These are phyloP conservation scores for Pythium sukuiense DNA, from an alignment of 352 stramenopile genomes.

Conservation along the genomic window DNA sequence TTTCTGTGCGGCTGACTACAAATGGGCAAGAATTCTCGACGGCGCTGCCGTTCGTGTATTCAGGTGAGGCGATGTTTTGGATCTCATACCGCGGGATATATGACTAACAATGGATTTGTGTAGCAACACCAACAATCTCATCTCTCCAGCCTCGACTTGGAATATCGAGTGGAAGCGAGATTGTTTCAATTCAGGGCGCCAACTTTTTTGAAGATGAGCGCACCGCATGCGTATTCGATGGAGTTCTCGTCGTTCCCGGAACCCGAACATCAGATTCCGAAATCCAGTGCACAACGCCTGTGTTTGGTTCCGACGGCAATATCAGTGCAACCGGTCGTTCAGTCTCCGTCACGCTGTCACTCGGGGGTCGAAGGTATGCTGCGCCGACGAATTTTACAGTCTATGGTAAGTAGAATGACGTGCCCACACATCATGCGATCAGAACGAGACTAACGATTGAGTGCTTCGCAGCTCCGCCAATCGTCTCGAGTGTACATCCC, in stretches of 20 bases:
- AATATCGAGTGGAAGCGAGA: slow-evolving; percentile 10
- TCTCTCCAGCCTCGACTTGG: slow-evolving; percentile 15
- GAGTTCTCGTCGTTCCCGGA: background rate
- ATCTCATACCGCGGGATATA: background rate
- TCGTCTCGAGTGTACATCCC: background rate
- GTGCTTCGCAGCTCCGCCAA: slow-evolving; percentile 9
- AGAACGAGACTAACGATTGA: background rate
- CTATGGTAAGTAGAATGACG: slow-evolving; percentile 14
- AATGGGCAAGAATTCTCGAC: slow-evolving; percentile 57
- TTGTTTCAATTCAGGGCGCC: slow-evolving; percentile 17
- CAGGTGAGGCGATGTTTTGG: slow-evolving; percentile 32
- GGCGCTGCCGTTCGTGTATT: slow-evolving; percentile 42
- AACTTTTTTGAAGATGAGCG: slow-evolving; percentile 20
- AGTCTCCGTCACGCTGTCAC: slow-evolving; percentile 3
- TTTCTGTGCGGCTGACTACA: slow-evolving; percentile 51
- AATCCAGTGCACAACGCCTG: slow-evolving; percentile 14
- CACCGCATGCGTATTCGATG: slow-evolving; percentile 13
- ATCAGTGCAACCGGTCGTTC: background rate
- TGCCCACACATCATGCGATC: background rate
- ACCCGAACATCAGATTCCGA: slow-evolving; percentile 11
- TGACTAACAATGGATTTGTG: background rate
- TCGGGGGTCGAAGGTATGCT: slow-evolving; percentile 4
- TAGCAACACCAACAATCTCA: slow-evolving; percentile 42
- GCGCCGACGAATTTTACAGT: slow-evolving; percentile 12
- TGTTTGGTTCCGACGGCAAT: background rate